Base-by-base conservation (phyloP, 352 stramenopile genomes). In the Poterioochromonas sp. region DNA sequence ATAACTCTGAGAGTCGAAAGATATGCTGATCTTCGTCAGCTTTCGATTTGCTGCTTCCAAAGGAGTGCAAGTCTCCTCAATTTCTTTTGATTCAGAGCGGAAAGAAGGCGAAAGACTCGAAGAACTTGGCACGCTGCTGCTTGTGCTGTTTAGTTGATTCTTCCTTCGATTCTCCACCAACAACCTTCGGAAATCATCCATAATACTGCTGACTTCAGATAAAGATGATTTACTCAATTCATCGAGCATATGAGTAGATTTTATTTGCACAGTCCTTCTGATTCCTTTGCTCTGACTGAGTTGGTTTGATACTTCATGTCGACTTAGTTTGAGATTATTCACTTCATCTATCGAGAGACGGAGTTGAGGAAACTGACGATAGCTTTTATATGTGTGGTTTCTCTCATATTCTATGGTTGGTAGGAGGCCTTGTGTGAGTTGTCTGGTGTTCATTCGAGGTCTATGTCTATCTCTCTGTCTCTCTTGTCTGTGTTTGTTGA, bases 11-110 rank as follows among this genome's bases (percentile, higher is more conserved):
- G 71, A 41, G 34, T 78, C 71, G 71, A 39, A 78, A 18, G 43
- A 41, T 18, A 78, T 40, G 18, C 26, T 15, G 18, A 78, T 29
- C 34, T 78, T 78, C 8, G 44, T 78, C 1, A 78, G 47, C 34
- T 78, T 78, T 32, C 1, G 1, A 37, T 78, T 51, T 37, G 43
- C 71, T 15, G 2, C 3, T 37, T 68, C 32, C 11, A 78, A 29
- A 34, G 65, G 71, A 20, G 12, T 20, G 62, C 18, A 15, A n/a
- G 15, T 44, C 37, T 70, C 18, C 37, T 15, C 18, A 15, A 22
- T n/a, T 35, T 70, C 62, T 35, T 15, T 43, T n/a, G 62, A 70
- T 15, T 15, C 62, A 15, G 47, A 58, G 15, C 26, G 15, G 47
- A 58, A 58, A 15, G 47, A 58, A 15, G 47, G 26, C 15, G 47